Evolutionary conservation across 2,329 filamentous ascomycete species (phyloP), one percentile per base, ranked within the genome.

Genomic region (Phaeosphaeria sp.): DNA sequence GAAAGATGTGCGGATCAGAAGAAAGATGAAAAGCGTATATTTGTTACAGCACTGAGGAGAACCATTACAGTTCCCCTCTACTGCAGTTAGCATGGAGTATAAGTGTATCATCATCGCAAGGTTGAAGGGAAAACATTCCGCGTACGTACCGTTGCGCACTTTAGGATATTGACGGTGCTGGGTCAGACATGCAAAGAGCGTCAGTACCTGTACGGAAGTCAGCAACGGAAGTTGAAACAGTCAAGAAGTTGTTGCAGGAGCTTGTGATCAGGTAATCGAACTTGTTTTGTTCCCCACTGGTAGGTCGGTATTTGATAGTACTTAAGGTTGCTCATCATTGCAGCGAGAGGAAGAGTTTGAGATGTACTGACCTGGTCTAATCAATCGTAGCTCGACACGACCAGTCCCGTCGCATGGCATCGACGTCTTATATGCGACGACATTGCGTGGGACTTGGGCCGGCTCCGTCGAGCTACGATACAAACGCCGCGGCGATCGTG

Each of bases 301-400:
- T 63, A 65, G 63, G 72, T 76, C 74, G 73, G 73, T 64, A 76
- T 76, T 76, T 76, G 73, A 76, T 76, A 75, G 72, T 76, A 76
- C 66, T 63, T 68, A 65, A 58, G 56, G 64, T 73, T 75, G 71
- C 64, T 76, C 74, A 76, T 76, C 73, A 71, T 73, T 59, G 62
- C 49, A 69, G 44, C 41, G 30, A 27, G 33, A 46, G 50, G 42
- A 39, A 50, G 54, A 54, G 52, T 46, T 59, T 4, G 41, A 20
- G 41, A 21, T 9, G 17, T 46, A 64, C 65, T 65, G 48, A 71
- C 68, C 50, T 64, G 42, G 58, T 55, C 6, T 21, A 39, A 21
- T 17, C 10, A 9, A 23, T 54, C 58, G 64, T 58, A 68, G 60
- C 64, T 53, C 59, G 58, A 63, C 54, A 46, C 63, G 58, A 54